These are phyloP conservation scores for Geotrichum citri-aurantii DNA, from an alignment of 1,139 yeast species.

Conservation along the genomic window DNA sequence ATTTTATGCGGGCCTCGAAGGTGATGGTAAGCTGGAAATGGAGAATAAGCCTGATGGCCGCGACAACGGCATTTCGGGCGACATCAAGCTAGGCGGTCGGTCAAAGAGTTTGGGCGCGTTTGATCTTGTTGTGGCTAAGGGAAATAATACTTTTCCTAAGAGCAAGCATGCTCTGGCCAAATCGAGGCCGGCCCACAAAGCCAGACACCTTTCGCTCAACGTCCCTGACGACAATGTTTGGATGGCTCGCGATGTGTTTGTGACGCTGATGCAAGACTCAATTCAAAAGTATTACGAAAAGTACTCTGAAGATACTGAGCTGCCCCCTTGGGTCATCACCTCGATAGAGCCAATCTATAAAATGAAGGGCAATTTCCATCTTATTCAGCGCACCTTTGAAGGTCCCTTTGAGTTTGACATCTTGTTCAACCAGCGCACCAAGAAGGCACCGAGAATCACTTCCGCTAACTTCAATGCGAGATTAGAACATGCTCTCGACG, in stretches of 20 bases:
- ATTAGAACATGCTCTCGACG: conserved; percentile 38
- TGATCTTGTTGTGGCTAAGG: conserved; percentile 30
- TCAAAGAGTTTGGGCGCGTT: conserved; percentile 36
- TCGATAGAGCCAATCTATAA: conserved; percentile 54
- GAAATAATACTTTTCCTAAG: conserved; percentile 32
- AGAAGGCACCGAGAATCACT: conserved; percentile 34
- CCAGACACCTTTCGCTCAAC: conserved; percentile 64
- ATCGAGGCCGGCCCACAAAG: conserved; percentile 36
- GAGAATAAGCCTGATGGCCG: conserved; percentile 24
- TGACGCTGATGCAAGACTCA: conserved; percentile 64
- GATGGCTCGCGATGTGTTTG: conserved; percentile 73
- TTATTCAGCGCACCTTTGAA: conserved; percentile 65
- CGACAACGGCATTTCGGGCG: conserved; percentile 31
- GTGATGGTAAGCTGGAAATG: conserved; percentile 39
- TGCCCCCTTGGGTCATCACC: conserved; percentile 40
- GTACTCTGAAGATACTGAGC: conserved; percentile 32
- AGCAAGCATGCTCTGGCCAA: conserved; percentile 28
- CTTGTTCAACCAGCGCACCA: conserved; percentile 43
- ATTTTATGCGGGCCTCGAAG: conserved; percentile 72
- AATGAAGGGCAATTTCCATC: conserved; percentile 73
- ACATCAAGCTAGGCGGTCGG: conserved; percentile 33
- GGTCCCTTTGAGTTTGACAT: conserved; percentile 79
- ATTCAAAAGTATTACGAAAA: conserved; percentile 45
- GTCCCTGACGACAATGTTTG: conserved; percentile 73
- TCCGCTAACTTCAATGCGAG: conserved; percentile 38